phyloP scores from a whole-genome alignment of 345 rosid genomes.

The Lumnitzera littorea region DNA sequence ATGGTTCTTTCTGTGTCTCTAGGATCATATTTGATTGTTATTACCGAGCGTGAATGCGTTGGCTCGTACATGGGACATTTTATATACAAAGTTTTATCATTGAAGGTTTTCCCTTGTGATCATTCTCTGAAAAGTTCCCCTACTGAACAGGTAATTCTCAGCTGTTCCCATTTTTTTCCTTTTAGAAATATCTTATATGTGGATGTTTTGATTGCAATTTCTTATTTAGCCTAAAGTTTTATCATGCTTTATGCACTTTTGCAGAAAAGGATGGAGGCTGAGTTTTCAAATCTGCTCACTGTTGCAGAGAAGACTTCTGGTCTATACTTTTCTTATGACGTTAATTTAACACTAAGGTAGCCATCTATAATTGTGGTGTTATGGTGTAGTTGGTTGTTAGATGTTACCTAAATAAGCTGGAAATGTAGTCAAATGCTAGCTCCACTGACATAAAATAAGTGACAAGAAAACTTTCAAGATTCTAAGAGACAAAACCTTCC shows the following conservation, averaged over 20 bases:
- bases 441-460: no score
- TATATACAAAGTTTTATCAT: slow-evolving; percentile 63
- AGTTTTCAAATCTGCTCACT: slow-evolving; percentile 60
- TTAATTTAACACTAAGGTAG: slow-evolving; percentile 87
- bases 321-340: slow-evolving; percentile 80
- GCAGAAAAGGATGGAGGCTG: slow-evolving; percentile 85
- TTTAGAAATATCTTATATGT: not conserved
- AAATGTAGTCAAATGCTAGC: no score
- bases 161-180: not conserved
- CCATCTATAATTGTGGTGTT: not conserved
- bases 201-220: not conserved
- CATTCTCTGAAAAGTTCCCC: slow-evolving; percentile 62
- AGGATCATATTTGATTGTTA: slow-evolving; percentile 86
- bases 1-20: slow-evolving; percentile 6
- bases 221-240: no score
- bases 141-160: slow-evolving; percentile 59
- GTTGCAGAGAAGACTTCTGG: slow-evolving; percentile 75
- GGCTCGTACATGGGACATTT: slow-evolving; percentile 82
- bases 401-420: no score
- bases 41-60: slow-evolving; percentile 69
- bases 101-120: slow-evolving; percentile 87
- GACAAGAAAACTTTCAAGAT: no score
- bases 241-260: not conserved
- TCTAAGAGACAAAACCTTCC: no score
- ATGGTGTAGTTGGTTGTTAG: no score